A percentile compares a stretch with the other conserved stretches of the same genome.
These are phyloP conservation scores for Microascus cirrosus DNA, from an alignment of 2,329 filamentous ascomycete genomes.

Conservation along the genomic window DNA sequence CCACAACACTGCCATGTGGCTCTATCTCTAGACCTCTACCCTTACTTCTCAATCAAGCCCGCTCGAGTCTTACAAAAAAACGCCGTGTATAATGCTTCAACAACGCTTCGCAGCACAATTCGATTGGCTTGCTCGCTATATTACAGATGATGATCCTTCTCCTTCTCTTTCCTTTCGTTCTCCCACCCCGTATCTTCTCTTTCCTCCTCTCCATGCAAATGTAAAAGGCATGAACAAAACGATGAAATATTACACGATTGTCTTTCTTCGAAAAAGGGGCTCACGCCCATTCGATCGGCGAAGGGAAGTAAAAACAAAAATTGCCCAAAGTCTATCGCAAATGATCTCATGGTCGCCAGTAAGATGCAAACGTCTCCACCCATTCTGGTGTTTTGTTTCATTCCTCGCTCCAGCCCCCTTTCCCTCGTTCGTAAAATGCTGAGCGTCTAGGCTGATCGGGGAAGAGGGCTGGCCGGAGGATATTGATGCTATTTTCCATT, in stretches of 20 bases:
- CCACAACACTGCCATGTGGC: too few relatives aligned
- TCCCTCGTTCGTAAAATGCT: background rate
- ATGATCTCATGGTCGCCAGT: background rate
- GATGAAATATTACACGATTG: background rate
- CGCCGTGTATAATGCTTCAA: background rate
- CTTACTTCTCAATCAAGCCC: background rate
- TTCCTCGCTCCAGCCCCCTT: background rate
- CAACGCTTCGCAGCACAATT: background rate
- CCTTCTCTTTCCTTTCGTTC: background rate
- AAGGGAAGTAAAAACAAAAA: conserved; percentile 7
- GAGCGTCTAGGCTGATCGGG: background rate
- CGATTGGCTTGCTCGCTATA: background rate
- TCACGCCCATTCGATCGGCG: background rate
- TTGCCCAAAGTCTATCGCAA: background rate
- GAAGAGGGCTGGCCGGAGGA: background rate
- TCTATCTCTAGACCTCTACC: too few relatives aligned
- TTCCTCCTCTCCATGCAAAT: background rate
- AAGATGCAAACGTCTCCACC: background rate
- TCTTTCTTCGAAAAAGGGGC: background rate
- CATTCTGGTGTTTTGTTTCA: background rate
- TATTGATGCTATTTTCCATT: background rate
- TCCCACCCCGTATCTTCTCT: background rate
- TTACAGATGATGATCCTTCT: conserved; percentile 1
- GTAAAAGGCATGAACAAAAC: background rate
- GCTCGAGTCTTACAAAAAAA: background rate